Conservation (phyloP, 2,329 filamentous ascomycete species). For the Aspergillus versicolor region DNA sequence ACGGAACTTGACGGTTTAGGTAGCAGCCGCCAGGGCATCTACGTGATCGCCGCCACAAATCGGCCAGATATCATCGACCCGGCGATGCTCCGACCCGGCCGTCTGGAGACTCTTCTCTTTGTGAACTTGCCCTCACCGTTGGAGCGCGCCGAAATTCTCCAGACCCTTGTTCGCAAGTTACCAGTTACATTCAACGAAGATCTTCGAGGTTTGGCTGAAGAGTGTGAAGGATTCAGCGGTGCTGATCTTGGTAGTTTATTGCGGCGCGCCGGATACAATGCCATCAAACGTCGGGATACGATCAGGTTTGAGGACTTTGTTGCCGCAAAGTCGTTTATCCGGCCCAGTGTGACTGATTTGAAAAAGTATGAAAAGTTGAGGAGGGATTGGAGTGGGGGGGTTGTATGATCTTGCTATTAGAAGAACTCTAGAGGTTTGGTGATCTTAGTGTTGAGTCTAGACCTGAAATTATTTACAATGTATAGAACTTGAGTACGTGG, state of each 20-base stretch:
- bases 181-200: slow-evolving; percentile 53
- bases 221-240: slow-evolving; percentile 76
- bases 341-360: slow-evolving; percentile 57
- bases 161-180: slow-evolving; percentile 58
- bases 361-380: slow-evolving; percentile 57
- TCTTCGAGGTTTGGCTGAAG: slow-evolving; percentile 65
- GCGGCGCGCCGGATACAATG: slow-evolving; percentile 58
- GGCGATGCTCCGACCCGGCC: slow-evolving; percentile 88
- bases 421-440: not conserved
- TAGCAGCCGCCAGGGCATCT: slow-evolving; percentile 76
- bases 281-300: slow-evolving; percentile 49
- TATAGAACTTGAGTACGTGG: not conserved
- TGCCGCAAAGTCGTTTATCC: slow-evolving; percentile 39
- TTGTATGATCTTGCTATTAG: slow-evolving; percentile 18
- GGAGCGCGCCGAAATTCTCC: slow-evolving; percentile 83
- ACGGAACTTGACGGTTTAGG: slow-evolving; percentile 87
- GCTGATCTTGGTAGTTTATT: slow-evolving; percentile 63
- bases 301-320: slow-evolving; percentile 49
- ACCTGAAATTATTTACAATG: not conserved
- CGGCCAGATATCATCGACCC: slow-evolving; percentile 94
- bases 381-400: slow-evolving; percentile 47
- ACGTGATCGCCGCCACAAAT: slow-evolving; percentile 93
- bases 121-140: slow-evolving; percentile 78
- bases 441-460: not conserved
- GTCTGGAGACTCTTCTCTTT: slow-evolving; percentile 83